phyloP scores from a whole-genome alignment of 1,284 basidiomycete species.

The Sutorius eximius region DNA sequence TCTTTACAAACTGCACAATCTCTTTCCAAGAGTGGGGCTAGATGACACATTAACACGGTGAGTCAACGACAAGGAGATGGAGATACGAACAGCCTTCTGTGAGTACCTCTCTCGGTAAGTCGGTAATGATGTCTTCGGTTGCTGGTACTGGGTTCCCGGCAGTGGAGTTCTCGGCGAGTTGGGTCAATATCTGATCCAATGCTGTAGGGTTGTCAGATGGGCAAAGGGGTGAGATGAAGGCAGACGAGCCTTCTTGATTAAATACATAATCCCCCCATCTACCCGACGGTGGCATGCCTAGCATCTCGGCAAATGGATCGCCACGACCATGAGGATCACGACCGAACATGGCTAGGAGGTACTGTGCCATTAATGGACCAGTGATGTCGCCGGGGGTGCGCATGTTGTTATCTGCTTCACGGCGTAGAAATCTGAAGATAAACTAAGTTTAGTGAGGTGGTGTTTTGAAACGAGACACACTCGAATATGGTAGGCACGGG shows the following conservation, averaged over 20 bases:
- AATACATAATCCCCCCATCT: slow-evolving; percentile 81
- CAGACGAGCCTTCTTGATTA: slow-evolving; percentile 69
- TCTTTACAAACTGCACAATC: slow-evolving; percentile 83
- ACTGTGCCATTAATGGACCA: slow-evolving; percentile 67
- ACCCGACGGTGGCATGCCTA: slow-evolving; percentile 35
- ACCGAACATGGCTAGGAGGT: slow-evolving; percentile 62
- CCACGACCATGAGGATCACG: slow-evolving; percentile 35
- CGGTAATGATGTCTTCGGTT: slow-evolving; percentile 64
- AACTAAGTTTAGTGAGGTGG: not conserved
- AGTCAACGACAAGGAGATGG: not conserved
- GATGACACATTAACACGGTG: slow-evolving; percentile 5
- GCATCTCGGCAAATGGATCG: slow-evolving; percentile 44
- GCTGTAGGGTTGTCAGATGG: slow-evolving; percentile 42
- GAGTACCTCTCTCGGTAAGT: slow-evolving; percentile 63
- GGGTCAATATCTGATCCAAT: slow-evolving; percentile 74
- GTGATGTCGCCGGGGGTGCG: slow-evolving; percentile 45
- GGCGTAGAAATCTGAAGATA: slow-evolving; percentile 39
- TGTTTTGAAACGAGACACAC: slow-evolving; percentile 34
- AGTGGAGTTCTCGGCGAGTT: slow-evolving; percentile 73
- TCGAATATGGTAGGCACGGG: slow-evolving; percentile 49
- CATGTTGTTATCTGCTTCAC: slow-evolving; percentile 20
- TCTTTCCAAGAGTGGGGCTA: slow-evolving; percentile 58
- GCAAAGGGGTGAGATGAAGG: not conserved
- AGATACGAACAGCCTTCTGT: slow-evolving; percentile 55
- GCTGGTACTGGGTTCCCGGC: slow-evolving; percentile 70